phyloP scores from a whole-genome alignment of 1,284 basidiomycete genomes.

The Ceraceosorus guamensis region DNA sequence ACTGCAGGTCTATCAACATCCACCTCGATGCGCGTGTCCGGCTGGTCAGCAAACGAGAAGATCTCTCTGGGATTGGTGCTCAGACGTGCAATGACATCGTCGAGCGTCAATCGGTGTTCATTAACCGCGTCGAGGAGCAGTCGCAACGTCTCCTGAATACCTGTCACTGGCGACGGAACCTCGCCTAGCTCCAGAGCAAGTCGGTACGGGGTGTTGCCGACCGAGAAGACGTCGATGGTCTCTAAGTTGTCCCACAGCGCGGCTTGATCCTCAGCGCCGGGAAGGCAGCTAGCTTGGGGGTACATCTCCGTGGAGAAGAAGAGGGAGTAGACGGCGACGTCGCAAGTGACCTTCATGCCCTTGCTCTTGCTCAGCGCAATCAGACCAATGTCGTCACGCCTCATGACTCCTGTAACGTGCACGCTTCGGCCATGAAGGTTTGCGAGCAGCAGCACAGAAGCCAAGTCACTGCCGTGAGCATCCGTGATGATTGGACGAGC shows the following conservation, averaged over 20 bases:
- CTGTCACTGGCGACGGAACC: conserved; percentile 64
- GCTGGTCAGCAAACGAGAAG: conserved; percentile 79
- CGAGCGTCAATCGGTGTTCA: conserved; percentile 70
- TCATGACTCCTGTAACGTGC: conserved; percentile 88
- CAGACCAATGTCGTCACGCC: conserved; percentile 76
- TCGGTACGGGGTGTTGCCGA: conserved; percentile 75
- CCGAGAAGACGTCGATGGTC: conserved; percentile 82
- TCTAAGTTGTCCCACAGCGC: conserved; percentile 81
- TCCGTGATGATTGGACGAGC: conserved; percentile 92
- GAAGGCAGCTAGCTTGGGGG: conserved; percentile 59
- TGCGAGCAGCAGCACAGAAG: conserved; percentile 84
- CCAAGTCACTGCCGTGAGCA: conserved; percentile 82
- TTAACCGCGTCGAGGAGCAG: conserved; percentile 79
- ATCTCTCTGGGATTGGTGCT: conserved; percentile 88
- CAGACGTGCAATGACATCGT: conserved; percentile 71
- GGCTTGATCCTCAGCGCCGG: conserved; percentile 69
- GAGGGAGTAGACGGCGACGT: conserved; percentile 84
- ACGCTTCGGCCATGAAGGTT: conserved; percentile 82
- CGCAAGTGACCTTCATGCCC: conserved; percentile 88
- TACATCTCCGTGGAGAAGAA: conserved; percentile 73
- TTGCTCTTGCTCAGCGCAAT: conserved; percentile 93
- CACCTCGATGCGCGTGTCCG: conserved; percentile 66
- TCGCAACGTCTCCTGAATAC: conserved; percentile 79
- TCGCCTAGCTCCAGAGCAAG: conserved; percentile 66
- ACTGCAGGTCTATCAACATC: conserved; percentile 76